Evolutionary conservation across 164 flowering plant genomes (phyloP), one percentile per base, ranked within the genome.

Genomic region (Macadamia integrifolia): DNA sequence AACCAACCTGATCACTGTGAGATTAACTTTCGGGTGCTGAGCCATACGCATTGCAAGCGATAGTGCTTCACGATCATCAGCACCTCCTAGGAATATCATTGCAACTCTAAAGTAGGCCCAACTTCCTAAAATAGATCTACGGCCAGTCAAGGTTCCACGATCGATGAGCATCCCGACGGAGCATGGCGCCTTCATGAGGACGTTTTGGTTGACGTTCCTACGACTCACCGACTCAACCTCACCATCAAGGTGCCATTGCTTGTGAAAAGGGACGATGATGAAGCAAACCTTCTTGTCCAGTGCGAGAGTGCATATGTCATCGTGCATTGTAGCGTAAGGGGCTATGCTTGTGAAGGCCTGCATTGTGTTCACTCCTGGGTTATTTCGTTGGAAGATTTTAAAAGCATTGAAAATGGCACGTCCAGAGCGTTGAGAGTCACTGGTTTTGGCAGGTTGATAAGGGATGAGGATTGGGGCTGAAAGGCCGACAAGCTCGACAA

Each of bases 61-160:
- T 1, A 86, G 44, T 5, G 89, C 87, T 55, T 86, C 93, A n/a
- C 81, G 70, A 49, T 88, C 93, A 67, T 88, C 87, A 1, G 79
- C 75, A 7, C 89, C 89, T 1, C 86, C 87, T 6, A 83, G 61
- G 77, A 83, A 88, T 40, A 88, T 50, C 42, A 76, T 77, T 0
- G 66, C 80, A 1, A 83, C 76, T 1, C 69, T 59, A 59, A 70
- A 66, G 3, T 61, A 31, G 0, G 65, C 60, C 4, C 68, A 70
- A 50, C 64, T 59, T n/a, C 40, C 32, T 8, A 43, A 17, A n/a
- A 13, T n/a, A 12, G 42, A 28, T 32, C 68, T 1, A 58, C 65
- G 6, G 42, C 35, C 42, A 3, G 35, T n/a, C 0, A 23, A 6
- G 10, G 43, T 49, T 11, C 74, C 73, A 9, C 74, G 74, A 46